Conservation (phyloP, 2,329 filamentous ascomycete species). For the Trichophyton verrucosum region DNA sequence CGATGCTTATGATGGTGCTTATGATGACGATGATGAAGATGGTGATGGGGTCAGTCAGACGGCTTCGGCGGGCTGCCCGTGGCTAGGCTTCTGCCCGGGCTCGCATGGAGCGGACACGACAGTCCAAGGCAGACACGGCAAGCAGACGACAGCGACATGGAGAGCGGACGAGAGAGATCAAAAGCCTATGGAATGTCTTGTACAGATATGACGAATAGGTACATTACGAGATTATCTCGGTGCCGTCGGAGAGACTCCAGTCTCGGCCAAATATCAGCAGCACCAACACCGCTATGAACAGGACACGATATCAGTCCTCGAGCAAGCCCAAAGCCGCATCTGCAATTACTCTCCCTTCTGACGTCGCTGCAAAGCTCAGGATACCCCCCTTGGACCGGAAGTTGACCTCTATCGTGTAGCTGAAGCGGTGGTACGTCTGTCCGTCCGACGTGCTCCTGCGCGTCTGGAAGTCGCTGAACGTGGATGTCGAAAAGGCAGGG, state of each 20-base stretch:
- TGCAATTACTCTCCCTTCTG: conserved; percentile 1
- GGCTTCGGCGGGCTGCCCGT: not conserved
- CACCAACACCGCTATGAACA: not conserved
- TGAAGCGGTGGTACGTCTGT: conserved; percentile 2
- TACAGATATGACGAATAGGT: not conserved
- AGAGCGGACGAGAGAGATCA: not conserved
- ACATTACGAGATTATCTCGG: not conserved
- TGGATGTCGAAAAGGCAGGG: conserved; percentile 1
- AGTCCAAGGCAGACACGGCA: not conserved
- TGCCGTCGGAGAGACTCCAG: not conserved
- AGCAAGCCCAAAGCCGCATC: not conserved
- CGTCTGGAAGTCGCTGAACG: conserved; percentile 1
- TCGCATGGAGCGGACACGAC: not conserved
- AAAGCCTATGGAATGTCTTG: not conserved
- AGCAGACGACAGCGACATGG: not conserved
- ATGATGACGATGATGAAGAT: not conserved
- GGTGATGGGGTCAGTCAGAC: not conserved
- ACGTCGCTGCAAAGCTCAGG: conserved; percentile 4
- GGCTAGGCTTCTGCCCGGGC: not conserved
- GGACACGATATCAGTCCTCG: not conserved
- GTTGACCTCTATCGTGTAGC: conserved; percentile 4
- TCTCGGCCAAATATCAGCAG: not conserved
- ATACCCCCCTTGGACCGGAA: conserved; percentile 6
- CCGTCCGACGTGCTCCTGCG: not conserved
- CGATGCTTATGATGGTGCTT: not conserved